phyloP scores from a whole-genome alignment of 805 yeast genomes.

The Alloascoidea africana region DNA sequence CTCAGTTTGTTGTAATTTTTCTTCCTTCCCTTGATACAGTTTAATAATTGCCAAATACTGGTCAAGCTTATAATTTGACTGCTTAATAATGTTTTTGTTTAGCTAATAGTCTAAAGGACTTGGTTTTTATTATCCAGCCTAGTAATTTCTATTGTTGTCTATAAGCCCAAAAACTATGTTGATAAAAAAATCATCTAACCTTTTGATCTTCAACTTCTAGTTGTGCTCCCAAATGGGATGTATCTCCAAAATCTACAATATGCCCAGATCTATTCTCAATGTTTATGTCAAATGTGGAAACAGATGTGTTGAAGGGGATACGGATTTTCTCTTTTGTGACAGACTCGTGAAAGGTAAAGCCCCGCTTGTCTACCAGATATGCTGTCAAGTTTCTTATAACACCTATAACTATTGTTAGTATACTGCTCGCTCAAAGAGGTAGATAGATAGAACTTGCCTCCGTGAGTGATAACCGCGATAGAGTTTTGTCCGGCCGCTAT shows the following conservation, averaged over 20 bases:
- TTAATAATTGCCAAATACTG: too few relatives aligned
- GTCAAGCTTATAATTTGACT: too few relatives aligned
- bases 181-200: slow-evolving; percentile 19
- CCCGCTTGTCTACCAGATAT: slow-evolving; percentile 25
- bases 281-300: slow-evolving; percentile 45
- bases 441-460: slow-evolving; percentile 23
- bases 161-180: neutral
- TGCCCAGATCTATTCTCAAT: slow-evolving; percentile 21
- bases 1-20: too few relatives aligned
- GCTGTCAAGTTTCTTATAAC: slow-evolving; percentile 44
- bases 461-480: slow-evolving; percentile 52
- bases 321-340: slow-evolving; percentile 24
- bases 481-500: slow-evolving; percentile 12
- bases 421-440: neutral
- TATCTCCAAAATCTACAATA: slow-evolving; percentile 42
- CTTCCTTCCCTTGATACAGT: too few relatives aligned
- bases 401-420: slow-evolving; percentile 14
- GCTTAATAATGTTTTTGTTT: too few relatives aligned
- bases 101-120: too few relatives aligned
- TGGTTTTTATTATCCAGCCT: too few relatives aligned
- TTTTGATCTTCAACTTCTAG: slow-evolving; percentile 33
- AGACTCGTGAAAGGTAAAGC: slow-evolving; percentile 21
- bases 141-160: too few relatives aligned
- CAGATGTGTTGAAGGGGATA: slow-evolving; percentile 61
- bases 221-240: slow-evolving; percentile 47